Evolutionary conservation across 192 early-diverging fungal species (phyloP), one percentile per base, ranked within the genome.

Genomic region (Coemansia sp.): DNA sequence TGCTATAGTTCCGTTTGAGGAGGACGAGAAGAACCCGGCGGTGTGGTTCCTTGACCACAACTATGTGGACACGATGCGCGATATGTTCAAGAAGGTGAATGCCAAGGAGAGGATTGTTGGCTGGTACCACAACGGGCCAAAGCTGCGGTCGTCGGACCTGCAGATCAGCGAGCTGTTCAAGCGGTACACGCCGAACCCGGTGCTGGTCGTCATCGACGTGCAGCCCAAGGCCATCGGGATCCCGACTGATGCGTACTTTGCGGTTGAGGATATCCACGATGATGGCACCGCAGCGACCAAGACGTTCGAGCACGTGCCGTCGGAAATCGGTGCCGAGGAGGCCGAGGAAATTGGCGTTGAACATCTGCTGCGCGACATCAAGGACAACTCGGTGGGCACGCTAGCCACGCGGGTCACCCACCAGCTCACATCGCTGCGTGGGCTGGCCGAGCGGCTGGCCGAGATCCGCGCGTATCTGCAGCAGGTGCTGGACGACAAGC

Each of bases 291-390:
- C 92, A 4, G 93, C 94, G 5, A 95, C 94, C 29, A 90, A 91
- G 67, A 97, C 97, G 4, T 99, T 99, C 79, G 86, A 91, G 64
- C 94, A 99, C 66, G 87, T 97, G 19, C 91, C 90, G 2, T 94
- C 93, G 10, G 83, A 88, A 43, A 95, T 99, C 55, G 95, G 94
- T 31, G 97, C 97, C 4, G 97, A 99, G 68, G 97, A 99, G 75
- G 91, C 95, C n/a, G 97, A 99, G 79, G 97, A 99, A 66, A 98
- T 99, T 70, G 97, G 97, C 28, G 97, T 99, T 1, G 97, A 99
- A 66, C 97, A 99, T 55, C 78, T 99, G 63, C 79, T 99, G 48
- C 85, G 97, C 53, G 97, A 99, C 64, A 95, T 99, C 67, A 99
- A 97, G 71, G 97, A 99, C 72, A 95, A 86, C 48, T 83, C 91